Conservation (phyloP, 371 early-diverging fungal species). For the Choanephora cucurbitarum region DNA sequence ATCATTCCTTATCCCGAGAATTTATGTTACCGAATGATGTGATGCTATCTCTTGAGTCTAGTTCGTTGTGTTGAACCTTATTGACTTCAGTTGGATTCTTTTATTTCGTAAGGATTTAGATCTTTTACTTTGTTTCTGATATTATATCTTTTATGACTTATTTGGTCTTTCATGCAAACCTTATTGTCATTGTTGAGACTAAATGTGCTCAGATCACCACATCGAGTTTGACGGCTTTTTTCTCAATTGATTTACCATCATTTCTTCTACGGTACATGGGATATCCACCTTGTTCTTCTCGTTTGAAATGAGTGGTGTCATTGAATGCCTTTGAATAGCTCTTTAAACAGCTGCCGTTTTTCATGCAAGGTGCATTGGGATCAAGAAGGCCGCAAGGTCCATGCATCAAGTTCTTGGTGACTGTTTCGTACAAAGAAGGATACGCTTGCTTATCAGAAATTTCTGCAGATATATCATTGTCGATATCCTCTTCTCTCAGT, state of each 20-base stretch:
- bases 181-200: too few relatives aligned
- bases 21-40: too few relatives aligned
- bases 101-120: too few relatives aligned
- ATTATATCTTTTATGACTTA: too few relatives aligned
- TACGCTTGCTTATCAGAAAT: constrained; percentile 22
- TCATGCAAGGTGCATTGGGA: constrained; percentile 33
- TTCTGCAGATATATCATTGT: constrained; percentile 30
- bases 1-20: too few relatives aligned
- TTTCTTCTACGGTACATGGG: not conserved
- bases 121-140: too few relatives aligned
- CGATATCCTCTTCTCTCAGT: constrained; percentile 19
- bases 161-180: too few relatives aligned
- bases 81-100: too few relatives aligned
- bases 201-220: too few relatives aligned
- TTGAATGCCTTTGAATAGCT: not conserved
- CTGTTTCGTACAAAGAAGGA: constrained; percentile 29
- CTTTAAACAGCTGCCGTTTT: constrained; percentile 7
- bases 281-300: not conserved
- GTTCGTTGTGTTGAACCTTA: too few relatives aligned
- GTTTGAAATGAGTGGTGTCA: not conserved
- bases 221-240: not conserved
- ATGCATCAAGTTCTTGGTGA: constrained; percentile 36
- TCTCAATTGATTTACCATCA: not conserved
- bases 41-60: too few relatives aligned
- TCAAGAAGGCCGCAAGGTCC: constrained; percentile 28